A percentile compares a stretch with the other conserved stretches of the same genome.
Evolutionary conservation across 139 green algal species (phyloP).

Genomic region (Chlamydomonas sp.): DNA sequence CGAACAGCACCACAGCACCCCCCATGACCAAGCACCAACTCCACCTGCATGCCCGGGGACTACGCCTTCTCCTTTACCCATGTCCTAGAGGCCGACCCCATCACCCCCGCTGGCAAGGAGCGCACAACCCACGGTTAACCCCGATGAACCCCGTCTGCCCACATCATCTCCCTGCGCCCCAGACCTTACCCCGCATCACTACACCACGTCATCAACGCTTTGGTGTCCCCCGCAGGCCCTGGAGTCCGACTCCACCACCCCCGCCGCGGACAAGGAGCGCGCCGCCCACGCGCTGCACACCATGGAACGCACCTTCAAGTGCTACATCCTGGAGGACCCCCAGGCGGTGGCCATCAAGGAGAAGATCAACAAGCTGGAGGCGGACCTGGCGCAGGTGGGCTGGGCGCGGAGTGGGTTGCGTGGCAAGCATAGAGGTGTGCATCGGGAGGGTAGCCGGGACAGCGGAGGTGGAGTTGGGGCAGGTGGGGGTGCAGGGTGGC

Average conservation of each 20-base stretch:
- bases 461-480: neutral
- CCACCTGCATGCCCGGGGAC: too few relatives aligned
- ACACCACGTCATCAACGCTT: neutral
- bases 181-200: neutral
- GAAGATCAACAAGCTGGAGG: constrained; percentile 80
- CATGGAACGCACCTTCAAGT: constrained; percentile 77
- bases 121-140: too few relatives aligned
- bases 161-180: too few relatives aligned
- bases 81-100: too few relatives aligned
- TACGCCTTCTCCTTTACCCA: too few relatives aligned
- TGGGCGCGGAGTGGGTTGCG: too few relatives aligned
- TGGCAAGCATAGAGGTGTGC: too few relatives aligned
- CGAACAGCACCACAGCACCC: too few relatives aligned
- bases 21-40: too few relatives aligned
- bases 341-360: constrained; percentile 60
- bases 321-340: constrained; percentile 75
- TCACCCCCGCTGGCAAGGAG: too few relatives aligned
- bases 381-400: constrained; percentile 60
- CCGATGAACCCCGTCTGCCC: too few relatives aligned
- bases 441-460: too few relatives aligned
- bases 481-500: neutral
- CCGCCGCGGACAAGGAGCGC: neutral
- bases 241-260: constrained; percentile 36
- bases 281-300: constrained; percentile 66
- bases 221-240: neutral